These are phyloP conservation scores for Tolypocladium tropicale DNA, from an alignment of 2,329 filamentous ascomycete species.

Conservation along the genomic window DNA sequence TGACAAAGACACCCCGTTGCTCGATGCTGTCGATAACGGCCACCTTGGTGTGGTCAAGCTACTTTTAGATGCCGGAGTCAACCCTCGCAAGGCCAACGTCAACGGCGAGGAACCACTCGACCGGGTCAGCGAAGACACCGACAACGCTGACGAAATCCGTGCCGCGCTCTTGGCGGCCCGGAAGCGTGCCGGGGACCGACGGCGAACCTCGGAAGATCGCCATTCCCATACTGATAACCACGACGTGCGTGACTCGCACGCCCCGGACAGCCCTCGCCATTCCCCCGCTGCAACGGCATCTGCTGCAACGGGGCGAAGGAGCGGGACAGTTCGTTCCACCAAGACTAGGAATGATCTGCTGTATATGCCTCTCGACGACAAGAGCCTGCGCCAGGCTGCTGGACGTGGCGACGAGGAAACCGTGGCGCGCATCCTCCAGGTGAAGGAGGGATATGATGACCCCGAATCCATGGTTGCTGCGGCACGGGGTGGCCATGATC, in stretches of 20 bases:
- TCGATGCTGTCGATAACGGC: constrained; percentile 94
- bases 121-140: constrained; percentile 62
- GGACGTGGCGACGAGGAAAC: constrained; percentile 52
- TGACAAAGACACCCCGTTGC: constrained; percentile 83
- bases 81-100: constrained; percentile 85
- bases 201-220: constrained; percentile 49
- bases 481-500: constrained; percentile 81
- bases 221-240: constrained; percentile 33
- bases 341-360: constrained; percentile 56
- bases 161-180: constrained; percentile 51
- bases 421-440: constrained; percentile 49
- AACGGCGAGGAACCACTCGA: constrained; percentile 88
- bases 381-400: constrained; percentile 49
- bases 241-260: constrained; percentile 41
- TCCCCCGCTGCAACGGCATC: constrained; percentile 36
- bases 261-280: constrained; percentile 46
- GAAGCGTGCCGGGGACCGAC: constrained; percentile 43
- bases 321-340: constrained; percentile 46
- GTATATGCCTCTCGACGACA: constrained; percentile 54
- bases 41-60: constrained; percentile 82
- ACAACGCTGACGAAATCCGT: constrained; percentile 73
- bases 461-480: constrained; percentile 84
- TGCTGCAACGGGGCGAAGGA: constrained; percentile 33
- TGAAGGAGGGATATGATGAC: constrained; percentile 55
- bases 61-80: constrained; percentile 76